Percentiles rank a stretch among this genome's conserved stretches.
Evolutionary conservation across 2,329 filamentous ascomycete genomes (phyloP).

Genomic region (Aspergillus fumigatus): DNA sequence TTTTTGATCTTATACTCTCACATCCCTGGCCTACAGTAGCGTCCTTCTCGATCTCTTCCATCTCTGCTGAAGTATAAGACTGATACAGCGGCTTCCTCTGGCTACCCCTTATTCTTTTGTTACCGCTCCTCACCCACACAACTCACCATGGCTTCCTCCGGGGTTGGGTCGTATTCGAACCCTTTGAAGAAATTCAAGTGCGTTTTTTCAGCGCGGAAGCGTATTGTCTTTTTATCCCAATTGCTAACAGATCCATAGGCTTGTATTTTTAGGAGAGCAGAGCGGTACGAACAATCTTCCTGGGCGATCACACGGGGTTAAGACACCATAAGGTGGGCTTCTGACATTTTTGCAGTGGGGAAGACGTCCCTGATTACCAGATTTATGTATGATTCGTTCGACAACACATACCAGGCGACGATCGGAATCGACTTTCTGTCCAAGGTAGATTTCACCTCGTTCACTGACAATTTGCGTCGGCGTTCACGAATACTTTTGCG

Average conservation of each 20-base stretch:
- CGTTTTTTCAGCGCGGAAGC: constrained; percentile 14
- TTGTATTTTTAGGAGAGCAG: constrained; percentile 97
- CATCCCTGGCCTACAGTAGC: constrained; percentile 8
- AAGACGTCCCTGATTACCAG: constrained; percentile 98
- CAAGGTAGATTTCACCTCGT: constrained; percentile 59
- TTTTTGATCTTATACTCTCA: background rate
- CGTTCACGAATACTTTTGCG: constrained; percentile 4
- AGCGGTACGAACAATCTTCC: constrained; percentile 63
- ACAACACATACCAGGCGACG: constrained; percentile 99
- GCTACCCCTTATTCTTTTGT: constrained; percentile 30
- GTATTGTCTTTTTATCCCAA: background rate
- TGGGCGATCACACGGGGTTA: background rate
- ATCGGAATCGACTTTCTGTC: constrained; percentile 99
- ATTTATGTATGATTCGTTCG: constrained; percentile 99
- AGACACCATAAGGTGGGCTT: constrained; percentile 1
- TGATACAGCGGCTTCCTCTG: constrained; percentile 1
- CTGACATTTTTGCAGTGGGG: constrained; percentile 61
- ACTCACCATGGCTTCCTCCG: constrained; percentile 67
- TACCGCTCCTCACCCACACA: constrained; percentile 16
- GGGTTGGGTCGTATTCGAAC: constrained; percentile 89
- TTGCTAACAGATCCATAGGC: constrained; percentile 50
- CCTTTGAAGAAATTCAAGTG: constrained; percentile 99
- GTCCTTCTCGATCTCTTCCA: constrained; percentile 5
- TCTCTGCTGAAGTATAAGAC: constrained; percentile 2
- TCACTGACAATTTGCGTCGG: background rate